Percentiles rank a stretch among this genome's conserved stretches.
phyloP scores from a whole-genome alignment of 306 rosid species.

The Dryas alaskensis region DNA sequence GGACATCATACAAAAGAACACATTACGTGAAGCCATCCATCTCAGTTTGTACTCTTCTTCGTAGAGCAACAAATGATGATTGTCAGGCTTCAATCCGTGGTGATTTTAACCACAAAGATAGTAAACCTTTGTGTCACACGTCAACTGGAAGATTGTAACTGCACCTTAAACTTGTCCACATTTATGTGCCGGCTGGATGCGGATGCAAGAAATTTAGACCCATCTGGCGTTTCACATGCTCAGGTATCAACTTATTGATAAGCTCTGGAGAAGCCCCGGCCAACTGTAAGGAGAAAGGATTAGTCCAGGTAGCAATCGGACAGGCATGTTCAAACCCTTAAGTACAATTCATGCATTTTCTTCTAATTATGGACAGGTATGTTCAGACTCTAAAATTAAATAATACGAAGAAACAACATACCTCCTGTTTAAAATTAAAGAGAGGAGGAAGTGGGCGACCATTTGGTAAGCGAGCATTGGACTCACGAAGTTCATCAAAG shows the following conservation, averaged over 20 bases:
- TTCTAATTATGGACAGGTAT: not conserved
- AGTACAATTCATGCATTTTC: not conserved
- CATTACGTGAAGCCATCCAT: conserved; percentile 51
- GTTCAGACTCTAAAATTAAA: not conserved
- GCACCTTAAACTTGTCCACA: conserved; percentile 24
- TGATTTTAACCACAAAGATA: conserved; percentile 55
- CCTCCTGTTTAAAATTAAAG: conserved; percentile 92
- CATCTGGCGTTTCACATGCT: conserved; percentile 79
- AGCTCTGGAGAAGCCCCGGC: conserved; percentile 82
- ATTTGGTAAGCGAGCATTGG: conserved; percentile 81
- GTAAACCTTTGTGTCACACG: conserved; percentile 43
- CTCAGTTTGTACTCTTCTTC: conserved; percentile 34
- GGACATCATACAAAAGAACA: conserved; percentile 38
- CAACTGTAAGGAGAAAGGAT: conserved; percentile 45
- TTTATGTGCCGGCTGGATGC: conserved; percentile 59
- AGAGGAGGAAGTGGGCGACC: conserved; percentile 82
- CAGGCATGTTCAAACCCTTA: not conserved
- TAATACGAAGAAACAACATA: conserved; percentile 33
- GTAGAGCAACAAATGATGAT: conserved; percentile 40
- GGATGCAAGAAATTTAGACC: conserved; percentile 55
- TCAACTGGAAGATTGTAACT: conserved; percentile 43
- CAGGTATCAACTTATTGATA: conserved; percentile 77
- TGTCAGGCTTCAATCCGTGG: conserved; percentile 37
- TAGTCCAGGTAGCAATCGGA: not conserved
- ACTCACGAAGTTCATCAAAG: conserved; percentile 89